Conservation (phyloP, 176 grass and related monocot species). For the Panicum miliaceum region DNA sequence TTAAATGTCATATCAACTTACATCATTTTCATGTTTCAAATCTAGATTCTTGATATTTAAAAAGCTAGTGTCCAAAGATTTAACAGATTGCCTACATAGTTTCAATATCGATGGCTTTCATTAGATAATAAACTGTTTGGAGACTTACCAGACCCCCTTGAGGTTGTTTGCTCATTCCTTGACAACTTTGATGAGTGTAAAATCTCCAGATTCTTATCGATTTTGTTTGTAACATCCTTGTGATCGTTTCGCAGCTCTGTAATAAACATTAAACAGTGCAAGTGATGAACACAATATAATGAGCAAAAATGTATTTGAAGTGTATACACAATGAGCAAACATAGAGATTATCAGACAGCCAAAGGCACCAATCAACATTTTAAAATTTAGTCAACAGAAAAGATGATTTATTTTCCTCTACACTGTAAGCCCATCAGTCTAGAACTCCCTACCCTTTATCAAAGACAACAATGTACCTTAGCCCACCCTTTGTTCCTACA, state of each 20-base stretch:
- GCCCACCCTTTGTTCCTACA: neutral
- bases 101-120: neutral
- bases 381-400: neutral
- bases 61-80: slow-evolving; percentile 7
- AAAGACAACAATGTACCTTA: neutral
- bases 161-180: slow-evolving; percentile 41
- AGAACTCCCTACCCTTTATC: neutral
- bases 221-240: slow-evolving; percentile 75
- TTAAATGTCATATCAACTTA: neutral
- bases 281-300: neutral
- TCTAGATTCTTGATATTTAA: neutral
- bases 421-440: neutral
- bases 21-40: neutral
- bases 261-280: slow-evolving; percentile 22
- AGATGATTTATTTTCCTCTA: neutral
- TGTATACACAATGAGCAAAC: neutral
- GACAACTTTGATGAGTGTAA: slow-evolving; percentile 75
- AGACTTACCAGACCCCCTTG: slow-evolving; percentile 53
- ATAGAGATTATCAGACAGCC: neutral
- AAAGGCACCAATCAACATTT: neutral
- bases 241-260: slow-evolving; percentile 79
- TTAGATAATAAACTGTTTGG: neutral
- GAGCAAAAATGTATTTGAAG: slow-evolving; percentile 18
- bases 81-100: neutral
- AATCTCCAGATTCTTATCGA: slow-evolving; percentile 78